Base-by-base conservation (phyloP, 768 basidiomycete genomes). In the Phylloporus sp. region DNA sequence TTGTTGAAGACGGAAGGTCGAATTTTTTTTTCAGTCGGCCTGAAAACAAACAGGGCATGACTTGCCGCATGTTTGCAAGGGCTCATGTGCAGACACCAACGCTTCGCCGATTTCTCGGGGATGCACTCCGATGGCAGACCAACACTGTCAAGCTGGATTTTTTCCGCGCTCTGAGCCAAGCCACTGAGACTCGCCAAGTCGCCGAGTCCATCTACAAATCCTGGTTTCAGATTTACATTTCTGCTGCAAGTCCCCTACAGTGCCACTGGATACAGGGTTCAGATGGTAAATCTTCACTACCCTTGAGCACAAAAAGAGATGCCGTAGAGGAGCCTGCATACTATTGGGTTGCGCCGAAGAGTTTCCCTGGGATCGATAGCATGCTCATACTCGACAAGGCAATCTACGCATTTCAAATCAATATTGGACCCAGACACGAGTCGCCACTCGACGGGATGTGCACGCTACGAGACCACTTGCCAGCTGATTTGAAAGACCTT, bases 381-480 rank as follows among this genome's bases (percentile, higher is more conserved):
- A 9, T 6, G 1, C 33, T 43, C 1, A 14, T 35, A 1, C 28
- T 23, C 23, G 21, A 42, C 10, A 18, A 13, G 1, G 4, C 11
- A 2, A 42, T 42, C 1, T 23, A 17, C 3, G 31, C 7, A 4
- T 43, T 35, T 20, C 33, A 15, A 9, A 14, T 26, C 3, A 22
- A 15, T 2, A 1, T 17, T 1, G 2, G 15, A 1, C 4, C 18
- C 9, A 6, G 1, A 5, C 1, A 18, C 9, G 18, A 2, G 6
- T 17, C 29, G 3, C 42, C 33, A 5, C 6, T 26, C 23, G 10
- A 10, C 7, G 33, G 33, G 6, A 3, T 35, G 24, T 2, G 9
- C 4, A 17, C 6, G 2, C 23, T 35, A 26, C 26, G 8, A 6
- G 11, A 27, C 3, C 0, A 2, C 10, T 15, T 43, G 4, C 29